phyloP scores from a whole-genome alignment of 2,329 filamentous ascomycete species.

The Pestalotiopsis sp. region DNA sequence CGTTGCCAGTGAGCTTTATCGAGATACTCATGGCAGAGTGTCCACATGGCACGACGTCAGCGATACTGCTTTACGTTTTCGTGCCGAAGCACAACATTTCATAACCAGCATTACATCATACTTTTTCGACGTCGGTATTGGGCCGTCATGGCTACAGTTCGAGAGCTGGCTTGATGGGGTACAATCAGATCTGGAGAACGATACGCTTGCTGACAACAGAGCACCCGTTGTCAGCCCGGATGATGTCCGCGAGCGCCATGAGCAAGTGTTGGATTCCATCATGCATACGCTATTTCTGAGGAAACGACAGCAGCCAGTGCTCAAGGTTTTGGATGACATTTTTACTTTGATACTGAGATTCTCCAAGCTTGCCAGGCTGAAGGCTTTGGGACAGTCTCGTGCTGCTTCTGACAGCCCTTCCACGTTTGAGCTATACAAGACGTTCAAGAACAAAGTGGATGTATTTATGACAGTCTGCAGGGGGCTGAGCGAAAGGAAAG shows the following conservation, averaged over 20 bases:
- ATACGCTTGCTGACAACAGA: conserved; percentile 31
- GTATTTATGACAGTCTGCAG: conserved; percentile 76
- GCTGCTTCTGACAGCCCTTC: conserved; percentile 28
- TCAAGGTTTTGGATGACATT: conserved; percentile 75
- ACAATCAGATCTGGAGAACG: conserved; percentile 55
- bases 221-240: conserved; percentile 58
- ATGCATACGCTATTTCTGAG: conserved; percentile 73
- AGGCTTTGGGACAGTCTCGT: conserved; percentile 37
- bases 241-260: conserved; percentile 69
- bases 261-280: conserved; percentile 74
- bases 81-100: conserved; percentile 80
- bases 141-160: conserved; percentile 73
- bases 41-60: conserved; percentile 37
- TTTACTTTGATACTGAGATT: conserved; percentile 75
- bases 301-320: conserved; percentile 73
- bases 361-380: conserved; percentile 52
- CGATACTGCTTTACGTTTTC: conserved; percentile 60
- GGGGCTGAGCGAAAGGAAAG: conserved; percentile 66
- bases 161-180: conserved; percentile 66
- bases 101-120: conserved; percentile 73
- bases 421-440: conserved; percentile 56
- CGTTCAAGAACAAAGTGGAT: conserved; percentile 71
- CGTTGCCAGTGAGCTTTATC: conserved; percentile 68
- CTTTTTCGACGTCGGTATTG: conserved; percentile 78
- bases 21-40: conserved; percentile 50